Conservation (phyloP, 805 yeast species). For the Monosporozyma aquatica region DNA sequence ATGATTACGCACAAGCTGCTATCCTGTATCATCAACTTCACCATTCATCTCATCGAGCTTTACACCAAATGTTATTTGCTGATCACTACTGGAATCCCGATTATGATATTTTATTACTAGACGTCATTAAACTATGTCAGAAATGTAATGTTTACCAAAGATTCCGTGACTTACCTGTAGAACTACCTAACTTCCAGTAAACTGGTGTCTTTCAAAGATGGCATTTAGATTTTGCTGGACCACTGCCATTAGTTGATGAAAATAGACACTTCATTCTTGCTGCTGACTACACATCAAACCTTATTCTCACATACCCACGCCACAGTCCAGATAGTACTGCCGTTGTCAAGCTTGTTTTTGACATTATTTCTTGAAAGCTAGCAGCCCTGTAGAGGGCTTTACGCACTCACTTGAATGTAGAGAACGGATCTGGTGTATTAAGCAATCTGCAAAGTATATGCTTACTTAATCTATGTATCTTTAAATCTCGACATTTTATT, state of each 20-base stretch:
- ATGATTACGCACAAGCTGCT: background rate
- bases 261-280: background rate
- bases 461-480: too few species aligned
- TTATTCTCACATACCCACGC: background rate
- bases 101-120: background rate
- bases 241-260: background rate
- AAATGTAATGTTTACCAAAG: constrained; percentile 1
- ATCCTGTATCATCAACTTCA: background rate
- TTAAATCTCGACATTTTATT: too few species aligned
- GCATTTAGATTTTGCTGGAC: constrained; percentile 6
- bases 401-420: too few species aligned
- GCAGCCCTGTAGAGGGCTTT: too few species aligned
- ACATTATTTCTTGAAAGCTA: too few species aligned
- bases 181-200: background rate
- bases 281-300: constrained; percentile 3
- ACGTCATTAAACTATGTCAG: background rate
- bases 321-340: background rate
- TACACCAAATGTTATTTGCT: background rate
- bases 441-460: too few species aligned
- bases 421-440: too few species aligned
- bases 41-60: constrained; percentile 2
- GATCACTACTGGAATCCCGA: constrained; percentile 3
- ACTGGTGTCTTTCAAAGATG: background rate
- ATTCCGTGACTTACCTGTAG: background rate
- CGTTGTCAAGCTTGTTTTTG: background rate